Percentiles rank a stretch among this genome's conserved stretches.
These are phyloP conservation scores for Sclerotinia trifoliorum DNA, from an alignment of 2,329 filamentous ascomycete genomes.

Conservation along the genomic window DNA sequence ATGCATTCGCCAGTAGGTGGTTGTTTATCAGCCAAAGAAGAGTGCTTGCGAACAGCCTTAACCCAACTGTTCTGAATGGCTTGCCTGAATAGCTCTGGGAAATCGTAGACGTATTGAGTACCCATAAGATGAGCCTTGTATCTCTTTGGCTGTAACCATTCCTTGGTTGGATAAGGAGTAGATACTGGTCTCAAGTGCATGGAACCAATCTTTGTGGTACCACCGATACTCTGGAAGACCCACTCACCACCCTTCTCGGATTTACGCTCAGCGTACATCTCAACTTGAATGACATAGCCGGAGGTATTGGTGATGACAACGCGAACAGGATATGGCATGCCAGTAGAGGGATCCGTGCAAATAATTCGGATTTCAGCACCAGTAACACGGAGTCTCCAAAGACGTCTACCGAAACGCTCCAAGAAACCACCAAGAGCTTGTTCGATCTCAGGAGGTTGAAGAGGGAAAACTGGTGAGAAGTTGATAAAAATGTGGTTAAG, in stretches of 20 bases:
- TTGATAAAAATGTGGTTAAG: slow-evolving; percentile 99
- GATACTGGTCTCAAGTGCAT: slow-evolving; percentile 92
- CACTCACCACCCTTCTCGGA: slow-evolving; percentile 92
- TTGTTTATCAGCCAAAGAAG: slow-evolving; percentile 73
- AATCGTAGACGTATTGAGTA: slow-evolving; percentile 98
- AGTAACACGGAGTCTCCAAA: slow-evolving; percentile 94
- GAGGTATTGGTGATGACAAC: slow-evolving; percentile 98
- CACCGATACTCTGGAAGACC: slow-evolving; percentile 97
- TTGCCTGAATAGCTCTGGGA: slow-evolving; percentile 98
- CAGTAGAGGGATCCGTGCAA: slow-evolving; percentile 85
- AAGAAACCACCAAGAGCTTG: slow-evolving; percentile 92
- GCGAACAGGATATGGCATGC: slow-evolving; percentile 84
- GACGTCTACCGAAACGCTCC: slow-evolving; percentile 90
- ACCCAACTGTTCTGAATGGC: slow-evolving; percentile 94
- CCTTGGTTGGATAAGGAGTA: slow-evolving; percentile 95
- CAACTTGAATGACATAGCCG: slow-evolving; percentile 94
- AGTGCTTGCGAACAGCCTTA: slow-evolving; percentile 70
- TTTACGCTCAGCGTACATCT: slow-evolving; percentile 97
- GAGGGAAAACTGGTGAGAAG: slow-evolving; percentile 94
- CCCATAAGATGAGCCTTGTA: slow-evolving; percentile 99
- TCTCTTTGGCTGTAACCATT: slow-evolving; percentile 96
- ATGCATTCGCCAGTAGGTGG: slow-evolving; percentile 87
- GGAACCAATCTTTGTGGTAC: slow-evolving; percentile 89
- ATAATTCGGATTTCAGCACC: slow-evolving; percentile 98
- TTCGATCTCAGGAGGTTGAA: slow-evolving; percentile 86